A percentile compares a stretch with the other conserved stretches of the same genome.
Conservation (phyloP, 495 filamentous ascomycete species). For the Xylaria venustula region DNA sequence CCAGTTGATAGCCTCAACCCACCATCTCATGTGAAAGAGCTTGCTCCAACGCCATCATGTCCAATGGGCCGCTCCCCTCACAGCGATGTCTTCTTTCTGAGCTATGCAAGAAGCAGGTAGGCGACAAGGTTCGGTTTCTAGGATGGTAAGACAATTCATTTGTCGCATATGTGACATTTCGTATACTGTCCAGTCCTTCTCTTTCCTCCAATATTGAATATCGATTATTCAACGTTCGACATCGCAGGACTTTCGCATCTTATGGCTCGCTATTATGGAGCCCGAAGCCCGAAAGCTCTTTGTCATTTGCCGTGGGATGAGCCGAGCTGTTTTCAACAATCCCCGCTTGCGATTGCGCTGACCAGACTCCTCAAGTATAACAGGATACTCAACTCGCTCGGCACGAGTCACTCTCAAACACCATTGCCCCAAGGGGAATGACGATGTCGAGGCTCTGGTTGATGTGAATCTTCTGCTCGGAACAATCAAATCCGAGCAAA, state of each 20-base stretch:
- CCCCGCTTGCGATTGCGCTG: constrained; percentile 17
- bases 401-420: constrained; percentile 68
- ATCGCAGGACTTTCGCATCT: neutral
- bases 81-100: constrained; percentile 65
- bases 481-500: constrained; percentile 59
- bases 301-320: constrained; percentile 5
- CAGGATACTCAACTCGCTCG: constrained; percentile 58
- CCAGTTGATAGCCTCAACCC: neutral
- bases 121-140: constrained; percentile 83
- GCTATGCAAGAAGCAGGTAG: constrained; percentile 52
- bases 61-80: constrained; percentile 61
- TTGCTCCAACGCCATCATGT: constrained; percentile 37
- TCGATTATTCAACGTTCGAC: neutral
- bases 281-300: neutral
- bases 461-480: constrained; percentile 71
- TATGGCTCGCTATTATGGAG: neutral
- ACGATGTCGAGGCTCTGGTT: constrained; percentile 51
- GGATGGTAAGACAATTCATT: constrained; percentile 67
- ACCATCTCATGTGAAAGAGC: constrained; percentile 3
- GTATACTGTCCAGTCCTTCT: neutral
- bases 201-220: neutral
- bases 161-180: neutral
- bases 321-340: neutral
- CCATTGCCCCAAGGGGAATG: constrained; percentile 50
- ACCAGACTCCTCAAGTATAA: constrained; percentile 54